Conservation (phyloP, 2,329 filamentous ascomycete genomes). For the Colletotrichum incanum region DNA sequence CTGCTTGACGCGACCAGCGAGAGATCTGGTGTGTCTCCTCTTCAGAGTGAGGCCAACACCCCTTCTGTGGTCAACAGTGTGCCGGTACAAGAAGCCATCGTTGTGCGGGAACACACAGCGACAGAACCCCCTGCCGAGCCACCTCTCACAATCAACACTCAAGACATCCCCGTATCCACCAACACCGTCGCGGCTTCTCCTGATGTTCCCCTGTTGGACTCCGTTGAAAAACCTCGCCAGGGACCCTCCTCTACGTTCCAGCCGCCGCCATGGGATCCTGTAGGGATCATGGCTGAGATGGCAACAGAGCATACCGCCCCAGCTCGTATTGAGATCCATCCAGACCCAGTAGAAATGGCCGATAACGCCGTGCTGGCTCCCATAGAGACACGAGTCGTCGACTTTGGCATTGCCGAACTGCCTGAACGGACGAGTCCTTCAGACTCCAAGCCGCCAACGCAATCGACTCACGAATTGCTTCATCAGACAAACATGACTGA, state of each 20-base stretch:
- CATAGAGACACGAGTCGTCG: conserved; percentile 50
- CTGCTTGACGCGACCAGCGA: conserved; percentile 22
- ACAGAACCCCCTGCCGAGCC: background rate
- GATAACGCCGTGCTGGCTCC: conserved; percentile 56
- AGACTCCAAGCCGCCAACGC: conserved; percentile 43
- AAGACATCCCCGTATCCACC: background rate
- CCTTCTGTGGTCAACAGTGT: conserved; percentile 46
- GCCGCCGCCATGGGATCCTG: conserved; percentile 53
- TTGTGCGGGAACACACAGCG: background rate
- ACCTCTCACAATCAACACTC: conserved; percentile 7
- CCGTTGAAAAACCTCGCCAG: conserved; percentile 52
- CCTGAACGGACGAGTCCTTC: conserved; percentile 53
- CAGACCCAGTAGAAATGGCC: conserved; percentile 62
- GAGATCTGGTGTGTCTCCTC: conserved; percentile 46
- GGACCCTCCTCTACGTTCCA: conserved; percentile 48
- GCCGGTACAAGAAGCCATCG: conserved; percentile 38
- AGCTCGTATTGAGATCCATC: conserved; percentile 60
- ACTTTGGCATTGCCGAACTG: conserved; percentile 56
- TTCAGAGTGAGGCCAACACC: conserved; percentile 48
- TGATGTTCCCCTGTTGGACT: conserved; percentile 53
- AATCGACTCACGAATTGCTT: conserved; percentile 32
- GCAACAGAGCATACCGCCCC: conserved; percentile 59
- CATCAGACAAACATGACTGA: conserved; percentile 43
- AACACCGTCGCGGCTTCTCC: conserved; percentile 11
- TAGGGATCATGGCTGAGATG: conserved; percentile 65